Conservation (phyloP, 139 green algal species). For the Chlamydomonas sp. region DNA sequence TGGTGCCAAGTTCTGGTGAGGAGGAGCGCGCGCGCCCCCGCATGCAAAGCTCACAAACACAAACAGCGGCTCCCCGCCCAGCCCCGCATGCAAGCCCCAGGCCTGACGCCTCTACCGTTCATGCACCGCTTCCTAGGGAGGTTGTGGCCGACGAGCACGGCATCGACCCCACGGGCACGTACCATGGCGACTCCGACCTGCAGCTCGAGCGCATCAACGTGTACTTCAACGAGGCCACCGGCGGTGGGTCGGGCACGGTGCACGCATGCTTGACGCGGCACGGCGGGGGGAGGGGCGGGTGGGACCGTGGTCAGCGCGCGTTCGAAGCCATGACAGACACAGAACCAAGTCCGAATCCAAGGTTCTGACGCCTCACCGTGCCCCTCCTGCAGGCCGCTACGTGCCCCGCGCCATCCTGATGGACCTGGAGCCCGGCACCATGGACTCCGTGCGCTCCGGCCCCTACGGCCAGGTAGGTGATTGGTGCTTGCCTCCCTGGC, state of each 20-base stretch:
- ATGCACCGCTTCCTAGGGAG: slow-evolving; percentile 64
- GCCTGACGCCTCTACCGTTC: background rate
- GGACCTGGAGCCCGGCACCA: slow-evolving; percentile 96
- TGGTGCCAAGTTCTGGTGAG: slow-evolving; percentile 93
- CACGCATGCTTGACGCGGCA: too few species aligned
- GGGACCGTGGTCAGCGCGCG: too few species aligned
- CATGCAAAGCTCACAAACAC: background rate
- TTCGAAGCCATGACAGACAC: too few species aligned
- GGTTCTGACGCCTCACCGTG: too few species aligned
- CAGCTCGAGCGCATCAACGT: slow-evolving; percentile 99
- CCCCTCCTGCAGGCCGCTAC: slow-evolving; percentile 72
- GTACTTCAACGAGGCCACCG: slow-evolving; percentile 98
- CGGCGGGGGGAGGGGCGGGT: too few species aligned
- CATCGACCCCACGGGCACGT: slow-evolving; percentile 89
- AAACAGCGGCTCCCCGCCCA: too few species aligned
- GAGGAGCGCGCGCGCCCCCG: too few species aligned
- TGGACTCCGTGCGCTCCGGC: slow-evolving; percentile 93
- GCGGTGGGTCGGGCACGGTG: too few species aligned
- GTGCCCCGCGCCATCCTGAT: slow-evolving; percentile 95
- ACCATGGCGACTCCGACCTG: slow-evolving; percentile 90
- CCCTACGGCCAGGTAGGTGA: slow-evolving; percentile 83
- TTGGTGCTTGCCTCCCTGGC: too few species aligned
- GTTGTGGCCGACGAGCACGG: slow-evolving; percentile 56
- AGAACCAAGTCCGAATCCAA: too few species aligned
- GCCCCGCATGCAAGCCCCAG: too few species aligned